These are phyloP conservation scores for Pythium sp. DNA, from an alignment of 352 stramenopile species.

Conservation along the genomic window DNA sequence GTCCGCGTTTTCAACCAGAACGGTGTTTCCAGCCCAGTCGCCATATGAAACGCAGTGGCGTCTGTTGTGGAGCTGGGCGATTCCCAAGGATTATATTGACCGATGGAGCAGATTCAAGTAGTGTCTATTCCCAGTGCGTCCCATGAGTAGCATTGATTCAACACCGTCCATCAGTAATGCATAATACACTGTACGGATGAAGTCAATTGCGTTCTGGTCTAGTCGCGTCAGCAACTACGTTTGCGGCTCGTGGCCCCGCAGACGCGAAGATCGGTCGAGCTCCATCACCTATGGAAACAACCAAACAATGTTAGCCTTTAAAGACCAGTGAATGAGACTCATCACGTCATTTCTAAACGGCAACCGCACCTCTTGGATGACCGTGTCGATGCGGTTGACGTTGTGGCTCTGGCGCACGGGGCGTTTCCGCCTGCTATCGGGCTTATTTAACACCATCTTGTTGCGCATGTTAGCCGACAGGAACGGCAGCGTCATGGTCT, in stretches of 20 bases:
- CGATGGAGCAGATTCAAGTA: no score
- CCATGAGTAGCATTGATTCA: no score
- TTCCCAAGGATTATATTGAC: no score
- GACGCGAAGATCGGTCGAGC: conserved; percentile 55
- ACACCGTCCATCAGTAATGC: no score
- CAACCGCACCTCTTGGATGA: conserved; percentile 53
- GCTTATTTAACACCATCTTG: conserved; percentile 71
- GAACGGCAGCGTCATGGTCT: conserved; percentile 74
- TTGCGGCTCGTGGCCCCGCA: conserved; percentile 30
- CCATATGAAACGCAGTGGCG: no score
- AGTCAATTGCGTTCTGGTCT: no score
- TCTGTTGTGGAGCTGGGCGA: no score
- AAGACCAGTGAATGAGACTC: not conserved
- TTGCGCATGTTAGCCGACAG: conserved; percentile 59
- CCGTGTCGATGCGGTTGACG: conserved; percentile 55
- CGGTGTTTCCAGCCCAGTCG: no score
- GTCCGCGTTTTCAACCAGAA: no score
- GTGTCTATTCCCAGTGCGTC: no score
- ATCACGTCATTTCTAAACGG: not conserved
- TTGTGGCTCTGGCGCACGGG: conserved; percentile 39
- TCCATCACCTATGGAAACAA: conserved; percentile 46
- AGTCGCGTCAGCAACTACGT: not conserved
- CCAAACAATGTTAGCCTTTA: not conserved
- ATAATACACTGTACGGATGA: no score
- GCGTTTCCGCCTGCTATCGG: conserved; percentile 57